A percentile compares a stretch with the other conserved stretches of the same genome.
Evolutionary conservation across 2,329 filamentous ascomycete species (phyloP).

Genomic region (Hortaea sp.): DNA sequence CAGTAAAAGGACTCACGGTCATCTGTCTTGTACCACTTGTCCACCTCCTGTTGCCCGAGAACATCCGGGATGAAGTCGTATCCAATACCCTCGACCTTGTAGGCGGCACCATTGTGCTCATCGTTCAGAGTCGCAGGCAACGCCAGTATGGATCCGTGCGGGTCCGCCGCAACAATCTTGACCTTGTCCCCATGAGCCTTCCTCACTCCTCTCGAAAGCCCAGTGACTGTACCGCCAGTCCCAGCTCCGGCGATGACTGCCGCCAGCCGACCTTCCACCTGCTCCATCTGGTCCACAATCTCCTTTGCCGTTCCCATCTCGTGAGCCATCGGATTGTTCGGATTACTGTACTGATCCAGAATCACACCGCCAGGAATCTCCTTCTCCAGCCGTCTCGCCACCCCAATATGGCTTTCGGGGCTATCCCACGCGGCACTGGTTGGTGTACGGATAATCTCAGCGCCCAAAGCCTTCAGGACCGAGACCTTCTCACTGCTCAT

Average conservation of each 20-base stretch:
- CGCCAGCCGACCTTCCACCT: constrained; percentile 56
- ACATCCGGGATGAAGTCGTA: constrained; percentile 98
- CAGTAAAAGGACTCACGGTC: constrained; percentile 85
- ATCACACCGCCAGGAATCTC: constrained; percentile 97
- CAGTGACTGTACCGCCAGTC: constrained; percentile 91
- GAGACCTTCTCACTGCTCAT: constrained; percentile 99
- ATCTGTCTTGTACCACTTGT: constrained; percentile 98
- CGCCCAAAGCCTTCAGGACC: constrained; percentile 83
- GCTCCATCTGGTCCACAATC: constrained; percentile 79
- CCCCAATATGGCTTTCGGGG: constrained; percentile 94
- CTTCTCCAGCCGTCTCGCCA: constrained; percentile 79
- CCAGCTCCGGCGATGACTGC: constrained; percentile 86
- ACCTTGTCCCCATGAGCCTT: constrained; percentile 72
- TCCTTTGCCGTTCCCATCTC: constrained; percentile 92
- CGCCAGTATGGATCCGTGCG: constrained; percentile 82
- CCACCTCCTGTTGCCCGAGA: constrained; percentile 65
- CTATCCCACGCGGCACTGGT: constrained; percentile 91
- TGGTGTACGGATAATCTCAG: constrained; percentile 94
- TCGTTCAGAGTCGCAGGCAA: constrained; percentile 71
- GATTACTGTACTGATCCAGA: constrained; percentile 88
- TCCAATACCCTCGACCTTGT: constrained; percentile 97
- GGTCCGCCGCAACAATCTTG: constrained; percentile 87
- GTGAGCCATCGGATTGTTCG: constrained; percentile 85
- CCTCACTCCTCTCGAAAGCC: constrained; percentile 70
- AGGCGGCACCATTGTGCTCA: constrained; percentile 68